Conservation (phyloP, 495 filamentous ascomycete genomes). For the Parathielavia hyrcaniae region DNA sequence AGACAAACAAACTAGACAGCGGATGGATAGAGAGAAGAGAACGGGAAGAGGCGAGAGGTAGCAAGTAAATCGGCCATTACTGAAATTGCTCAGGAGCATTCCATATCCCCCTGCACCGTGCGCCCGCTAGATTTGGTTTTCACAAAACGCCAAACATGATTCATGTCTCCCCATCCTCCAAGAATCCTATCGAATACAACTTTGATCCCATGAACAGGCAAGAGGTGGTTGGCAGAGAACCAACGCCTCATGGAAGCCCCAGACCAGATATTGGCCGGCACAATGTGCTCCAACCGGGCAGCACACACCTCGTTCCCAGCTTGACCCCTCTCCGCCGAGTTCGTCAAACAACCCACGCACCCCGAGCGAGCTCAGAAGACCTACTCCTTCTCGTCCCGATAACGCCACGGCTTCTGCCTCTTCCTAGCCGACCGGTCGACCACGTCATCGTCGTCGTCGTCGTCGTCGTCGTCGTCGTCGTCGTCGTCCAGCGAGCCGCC, state of each 20-base stretch:
- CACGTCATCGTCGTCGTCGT: constrained; percentile 18
- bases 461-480: constrained; percentile 20
- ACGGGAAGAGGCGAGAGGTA: neutral
- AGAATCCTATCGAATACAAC: no score
- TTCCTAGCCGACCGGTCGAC: constrained; percentile 18
- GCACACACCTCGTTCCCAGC: neutral
- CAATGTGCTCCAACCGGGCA: no score
- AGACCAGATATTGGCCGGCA: no score
- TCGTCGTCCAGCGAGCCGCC: constrained; percentile 5
- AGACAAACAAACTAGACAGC: neutral
- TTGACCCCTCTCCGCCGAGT: neutral
- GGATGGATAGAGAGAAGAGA: neutral
- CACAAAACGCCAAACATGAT: no score
- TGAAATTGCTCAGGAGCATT: neutral
- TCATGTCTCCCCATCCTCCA: no score
- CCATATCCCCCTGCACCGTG: no score
- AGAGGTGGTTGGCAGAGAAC: no score
- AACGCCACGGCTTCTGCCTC: constrained; percentile 26
- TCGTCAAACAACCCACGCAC: neutral
- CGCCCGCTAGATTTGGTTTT: neutral
- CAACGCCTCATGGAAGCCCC: no score
- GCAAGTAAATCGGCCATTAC: neutral
- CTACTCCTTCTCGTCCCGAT: constrained; percentile 25
- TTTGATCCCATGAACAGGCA: no score
- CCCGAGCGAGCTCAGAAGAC: no score